Conservation (phyloP, 2,329 filamentous ascomycete genomes). For the Hypomyces rosellus region DNA sequence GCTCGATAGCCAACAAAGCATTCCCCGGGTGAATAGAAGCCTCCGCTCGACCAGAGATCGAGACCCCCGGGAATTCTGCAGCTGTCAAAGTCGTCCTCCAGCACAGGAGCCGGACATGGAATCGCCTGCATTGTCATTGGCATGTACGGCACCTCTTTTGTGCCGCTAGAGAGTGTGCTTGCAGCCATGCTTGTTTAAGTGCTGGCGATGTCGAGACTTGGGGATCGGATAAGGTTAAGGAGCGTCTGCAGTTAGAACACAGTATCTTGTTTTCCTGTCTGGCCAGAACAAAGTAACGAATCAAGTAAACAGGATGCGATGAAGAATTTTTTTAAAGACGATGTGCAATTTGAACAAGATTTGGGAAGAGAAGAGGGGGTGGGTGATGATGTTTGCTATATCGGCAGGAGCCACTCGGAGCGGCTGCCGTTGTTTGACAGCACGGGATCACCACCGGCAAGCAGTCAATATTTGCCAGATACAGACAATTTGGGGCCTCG, state of each 20-base stretch:
- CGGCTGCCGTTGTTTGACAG: background rate
- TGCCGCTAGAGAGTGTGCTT: slow-evolving; percentile 11
- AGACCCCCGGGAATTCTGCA: slow-evolving; percentile 19
- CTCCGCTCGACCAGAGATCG: slow-evolving; percentile 19
- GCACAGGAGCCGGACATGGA: slow-evolving; percentile 16
- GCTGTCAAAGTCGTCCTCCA: slow-evolving; percentile 16
- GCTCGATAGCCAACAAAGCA: slow-evolving; percentile 24
- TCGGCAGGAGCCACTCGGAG: background rate
- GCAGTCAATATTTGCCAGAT: background rate
- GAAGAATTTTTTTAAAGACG: too few relatives aligned
- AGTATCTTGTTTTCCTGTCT: too few relatives aligned
- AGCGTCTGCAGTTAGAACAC: too few relatives aligned
- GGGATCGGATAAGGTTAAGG: too few relatives aligned
- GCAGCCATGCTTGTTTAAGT: slow-evolving; percentile 7
- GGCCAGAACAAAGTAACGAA: too few relatives aligned
- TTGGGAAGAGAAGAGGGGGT: background rate
- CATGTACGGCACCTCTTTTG: slow-evolving; percentile 15
- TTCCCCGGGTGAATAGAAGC: slow-evolving; percentile 25
- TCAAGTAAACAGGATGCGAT: too few relatives aligned
- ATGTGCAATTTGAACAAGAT: background rate
- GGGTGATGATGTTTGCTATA: background rate
- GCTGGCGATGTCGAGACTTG: too few relatives aligned
- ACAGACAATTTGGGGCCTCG: background rate
- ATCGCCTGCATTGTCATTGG: slow-evolving; percentile 19
- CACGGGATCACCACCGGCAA: background rate